phyloP scores from a whole-genome alignment of 768 basidiomycete genomes.

The Xerocomellus chrysenteron region DNA sequence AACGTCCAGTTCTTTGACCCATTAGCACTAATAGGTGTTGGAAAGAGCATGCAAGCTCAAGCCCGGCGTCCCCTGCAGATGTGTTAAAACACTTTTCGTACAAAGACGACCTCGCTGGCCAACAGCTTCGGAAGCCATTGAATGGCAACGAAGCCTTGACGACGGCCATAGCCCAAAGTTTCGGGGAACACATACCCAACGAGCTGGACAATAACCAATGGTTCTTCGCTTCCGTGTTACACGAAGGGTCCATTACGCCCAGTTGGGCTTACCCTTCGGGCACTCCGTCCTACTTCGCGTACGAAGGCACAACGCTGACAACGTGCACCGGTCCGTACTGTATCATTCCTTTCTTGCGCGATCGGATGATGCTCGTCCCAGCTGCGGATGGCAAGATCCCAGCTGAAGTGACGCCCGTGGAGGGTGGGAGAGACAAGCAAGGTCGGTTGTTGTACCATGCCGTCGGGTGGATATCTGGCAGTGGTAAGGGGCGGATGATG shows the following conservation, averaged over 20 bases:
- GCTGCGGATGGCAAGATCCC: not conserved
- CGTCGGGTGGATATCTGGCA: not conserved
- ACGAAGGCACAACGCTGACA: not conserved
- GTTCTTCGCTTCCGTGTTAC: slow-evolving; percentile 1
- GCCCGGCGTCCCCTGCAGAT: not conserved
- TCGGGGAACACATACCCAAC: not conserved
- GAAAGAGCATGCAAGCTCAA: not conserved
- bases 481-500: not conserved
- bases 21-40: not conserved
- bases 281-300: not conserved
- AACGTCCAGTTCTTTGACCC: not conserved
- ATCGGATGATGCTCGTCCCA: not conserved
- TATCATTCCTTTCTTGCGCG: slow-evolving; percentile 1
- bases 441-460: slow-evolving; percentile 5
- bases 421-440: slow-evolving; percentile 1
- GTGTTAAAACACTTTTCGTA: not conserved
- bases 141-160: not conserved
- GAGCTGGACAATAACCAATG: not conserved
- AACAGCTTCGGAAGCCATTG: slow-evolving; percentile 3
- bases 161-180: not conserved
- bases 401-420: not conserved
- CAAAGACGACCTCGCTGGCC: slow-evolving; percentile 1
- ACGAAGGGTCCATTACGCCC: not conserved
- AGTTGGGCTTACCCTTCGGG: not conserved
- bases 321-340: slow-evolving; percentile 2